These are phyloP conservation scores for Colletotrichum caudatum DNA, from an alignment of 2,329 filamentous ascomycete genomes.

Conservation along the genomic window DNA sequence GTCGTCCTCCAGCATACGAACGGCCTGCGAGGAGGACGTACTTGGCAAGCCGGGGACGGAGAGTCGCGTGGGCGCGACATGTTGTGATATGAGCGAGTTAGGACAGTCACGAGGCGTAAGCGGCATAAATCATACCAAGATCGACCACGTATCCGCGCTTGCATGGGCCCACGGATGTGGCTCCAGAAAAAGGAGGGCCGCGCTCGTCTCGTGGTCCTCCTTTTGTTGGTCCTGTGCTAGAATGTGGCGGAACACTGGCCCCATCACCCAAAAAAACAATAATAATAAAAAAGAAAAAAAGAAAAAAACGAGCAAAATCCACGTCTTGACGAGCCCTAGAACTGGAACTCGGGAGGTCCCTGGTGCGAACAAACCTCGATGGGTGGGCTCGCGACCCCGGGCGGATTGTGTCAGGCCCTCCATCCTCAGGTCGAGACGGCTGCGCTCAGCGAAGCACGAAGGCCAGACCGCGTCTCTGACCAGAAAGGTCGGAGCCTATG, in stretches of 20 bases:
- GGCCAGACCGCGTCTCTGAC: neutral
- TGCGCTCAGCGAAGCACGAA: neutral
- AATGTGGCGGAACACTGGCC: neutral
- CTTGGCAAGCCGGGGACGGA: neutral
- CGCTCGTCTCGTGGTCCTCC: neutral
- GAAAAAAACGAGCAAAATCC: neutral
- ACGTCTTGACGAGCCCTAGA: neutral
- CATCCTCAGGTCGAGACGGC: neutral
- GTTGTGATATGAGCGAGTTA: slow-evolving; percentile 25
- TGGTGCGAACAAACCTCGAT: neutral
- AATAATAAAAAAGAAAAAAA: no score
- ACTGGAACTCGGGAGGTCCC: neutral
- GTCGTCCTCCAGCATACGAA: neutral
- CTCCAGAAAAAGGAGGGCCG: neutral
- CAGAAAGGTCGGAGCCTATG: neutral
- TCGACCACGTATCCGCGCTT: neutral
- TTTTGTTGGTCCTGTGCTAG: neutral
- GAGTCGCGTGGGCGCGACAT: neutral
- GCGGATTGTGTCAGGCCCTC: neutral
- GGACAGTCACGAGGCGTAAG: slow-evolving; percentile 21
- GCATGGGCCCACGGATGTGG: neutral
- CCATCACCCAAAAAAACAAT: no score
- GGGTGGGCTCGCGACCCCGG: neutral
- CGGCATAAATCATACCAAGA: slow-evolving; percentile 31
- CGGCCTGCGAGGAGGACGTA: neutral